Percentiles rank a stretch among this genome's conserved stretches.
Evolutionary conservation across 495 filamentous ascomycete genomes (phyloP).

Genomic region (Penicillium manginii): DNA sequence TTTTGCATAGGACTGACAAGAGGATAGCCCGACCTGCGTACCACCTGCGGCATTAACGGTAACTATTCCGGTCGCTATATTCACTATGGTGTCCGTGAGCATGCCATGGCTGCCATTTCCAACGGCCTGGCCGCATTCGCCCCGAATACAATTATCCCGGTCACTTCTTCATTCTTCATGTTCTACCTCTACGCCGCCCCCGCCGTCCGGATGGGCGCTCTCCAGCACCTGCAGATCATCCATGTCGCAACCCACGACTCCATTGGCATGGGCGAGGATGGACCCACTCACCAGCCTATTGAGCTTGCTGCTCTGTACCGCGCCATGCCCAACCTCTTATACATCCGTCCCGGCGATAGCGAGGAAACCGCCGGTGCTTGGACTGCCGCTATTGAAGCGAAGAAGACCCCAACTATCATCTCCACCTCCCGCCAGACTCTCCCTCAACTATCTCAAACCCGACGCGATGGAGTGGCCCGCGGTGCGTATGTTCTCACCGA

Average conservation of each 20-base stretch:
- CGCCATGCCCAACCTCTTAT: slow-evolving; percentile 64
- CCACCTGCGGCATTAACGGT: slow-evolving; percentile 51
- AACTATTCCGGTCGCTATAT: slow-evolving; percentile 55
- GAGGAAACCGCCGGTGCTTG: slow-evolving; percentile 62
- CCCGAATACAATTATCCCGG: slow-evolving; percentile 53
- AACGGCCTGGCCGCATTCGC: slow-evolving; percentile 59
- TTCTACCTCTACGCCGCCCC: slow-evolving; percentile 65
- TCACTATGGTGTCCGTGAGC: slow-evolving; percentile 55
- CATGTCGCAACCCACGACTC: slow-evolving; percentile 65
- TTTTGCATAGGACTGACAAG: not conserved
- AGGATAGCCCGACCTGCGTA: slow-evolving; percentile 43
- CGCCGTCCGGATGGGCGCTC: slow-evolving; percentile 61
- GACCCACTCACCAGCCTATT: slow-evolving; percentile 65
- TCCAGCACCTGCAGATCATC: slow-evolving; percentile 58
- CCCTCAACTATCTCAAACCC: slow-evolving; percentile 45
- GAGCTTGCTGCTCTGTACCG: slow-evolving; percentile 60
- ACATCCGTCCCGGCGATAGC: slow-evolving; percentile 59
- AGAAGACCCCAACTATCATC: slow-evolving; percentile 50
- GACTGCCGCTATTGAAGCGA: slow-evolving; percentile 50
- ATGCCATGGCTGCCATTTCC: slow-evolving; percentile 54
- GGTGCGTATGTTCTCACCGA: slow-evolving; percentile 56
- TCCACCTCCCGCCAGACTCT: slow-evolving; percentile 51
- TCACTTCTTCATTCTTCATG: slow-evolving; percentile 63
- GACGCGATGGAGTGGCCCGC: slow-evolving; percentile 41
- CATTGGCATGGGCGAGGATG: slow-evolving; percentile 63